Conservation (phyloP, 192 early-diverging fungal species). For the Geosiphon pyriformis region DNA sequence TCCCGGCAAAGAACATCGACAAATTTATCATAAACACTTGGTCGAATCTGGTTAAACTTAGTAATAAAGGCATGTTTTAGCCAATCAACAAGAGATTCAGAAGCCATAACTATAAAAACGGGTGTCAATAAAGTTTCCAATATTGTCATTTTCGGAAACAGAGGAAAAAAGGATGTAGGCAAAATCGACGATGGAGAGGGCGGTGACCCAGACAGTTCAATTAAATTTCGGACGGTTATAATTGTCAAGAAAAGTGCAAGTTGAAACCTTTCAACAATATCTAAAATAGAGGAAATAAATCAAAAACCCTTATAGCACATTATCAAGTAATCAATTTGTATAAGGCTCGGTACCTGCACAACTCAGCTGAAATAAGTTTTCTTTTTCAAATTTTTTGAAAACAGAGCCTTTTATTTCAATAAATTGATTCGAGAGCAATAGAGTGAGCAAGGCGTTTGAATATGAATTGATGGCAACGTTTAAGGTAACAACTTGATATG, state of each 20-base stretch:
- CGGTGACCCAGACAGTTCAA: slow-evolving; percentile 75
- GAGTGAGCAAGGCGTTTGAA: slow-evolving; percentile 86
- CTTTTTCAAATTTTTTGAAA: slow-evolving; percentile 95
- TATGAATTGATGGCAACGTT: slow-evolving; percentile 97
- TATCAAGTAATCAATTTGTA: too few species aligned
- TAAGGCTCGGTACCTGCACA: slow-evolving; percentile 65
- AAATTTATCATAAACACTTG: slow-evolving; percentile 82
- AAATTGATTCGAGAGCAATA: slow-evolving; percentile 96
- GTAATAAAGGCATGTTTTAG: slow-evolving; percentile 98
- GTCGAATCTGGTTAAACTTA: slow-evolving; percentile 92
- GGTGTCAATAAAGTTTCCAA: slow-evolving; percentile 71
- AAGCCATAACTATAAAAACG: slow-evolving; percentile 76
- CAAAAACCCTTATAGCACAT: too few species aligned
- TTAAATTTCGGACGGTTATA: slow-evolving; percentile 84
- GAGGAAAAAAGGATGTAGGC: slow-evolving; percentile 55
- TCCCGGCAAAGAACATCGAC: slow-evolving; percentile 86
- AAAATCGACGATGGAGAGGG: slow-evolving; percentile 55
- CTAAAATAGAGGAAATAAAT: too few species aligned
- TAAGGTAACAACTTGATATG: slow-evolving; percentile 93
- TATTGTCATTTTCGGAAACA: slow-evolving; percentile 60
- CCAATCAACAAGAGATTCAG: slow-evolving; percentile 94
- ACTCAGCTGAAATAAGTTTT: slow-evolving; percentile 91
- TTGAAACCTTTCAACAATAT: slow-evolving; percentile 97
- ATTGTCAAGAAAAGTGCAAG: slow-evolving; percentile 80
- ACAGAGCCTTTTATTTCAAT: slow-evolving; percentile 97